Base-by-base conservation (phyloP, 1,284 basidiomycete genomes). In the Ceratobasidium sp. region DNA sequence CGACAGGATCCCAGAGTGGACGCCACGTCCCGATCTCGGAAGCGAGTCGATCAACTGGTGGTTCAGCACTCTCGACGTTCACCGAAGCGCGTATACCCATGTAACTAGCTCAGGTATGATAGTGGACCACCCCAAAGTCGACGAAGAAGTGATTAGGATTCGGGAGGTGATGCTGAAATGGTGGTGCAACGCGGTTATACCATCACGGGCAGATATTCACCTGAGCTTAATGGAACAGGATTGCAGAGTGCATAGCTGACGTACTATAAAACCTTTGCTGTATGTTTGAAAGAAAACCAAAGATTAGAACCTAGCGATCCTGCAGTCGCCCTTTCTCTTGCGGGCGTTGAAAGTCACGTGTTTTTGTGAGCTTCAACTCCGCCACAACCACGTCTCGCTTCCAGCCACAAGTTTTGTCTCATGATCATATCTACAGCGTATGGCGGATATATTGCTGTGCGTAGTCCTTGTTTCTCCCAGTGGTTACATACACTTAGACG, bases 21-120 rank as follows among this genome's bases (percentile, higher is more conserved):
- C 64, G 28, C 64, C 64, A 23, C 64, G 64, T 66, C 64, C 64
- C n/a, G 64, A 66, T 26, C 64, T 66, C n/a, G 44, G 44, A 50
- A 12, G 13, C 42, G 20, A 66, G 17, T 3, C n/a, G 0, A 20
- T 66, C 42, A 40, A 50, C 23, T 66, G 64, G 64, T 66, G 64
- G 64, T 50, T 66, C 13, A 28, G 26, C 12, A 23, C 15, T 5
- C 64, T 66, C 20, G 9, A 28, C 64, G 13, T 66, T 26, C 26
- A 48, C 5, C 33, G 26, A 61, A 13, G 4, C 33, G 28, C 57
- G 38, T 23, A 64, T 44, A 50, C 12, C 48, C 33, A 42, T n/a
- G n/a, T n/a, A 64, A 2, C 38, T 5, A 64, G 61, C 4, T 33
- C 38, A 20, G 15, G 9, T 17, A 44, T n/a, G 1, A 64, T 42